Conservation (phyloP, 768 basidiomycete genomes). For the Xerocomellus intermedius region DNA sequence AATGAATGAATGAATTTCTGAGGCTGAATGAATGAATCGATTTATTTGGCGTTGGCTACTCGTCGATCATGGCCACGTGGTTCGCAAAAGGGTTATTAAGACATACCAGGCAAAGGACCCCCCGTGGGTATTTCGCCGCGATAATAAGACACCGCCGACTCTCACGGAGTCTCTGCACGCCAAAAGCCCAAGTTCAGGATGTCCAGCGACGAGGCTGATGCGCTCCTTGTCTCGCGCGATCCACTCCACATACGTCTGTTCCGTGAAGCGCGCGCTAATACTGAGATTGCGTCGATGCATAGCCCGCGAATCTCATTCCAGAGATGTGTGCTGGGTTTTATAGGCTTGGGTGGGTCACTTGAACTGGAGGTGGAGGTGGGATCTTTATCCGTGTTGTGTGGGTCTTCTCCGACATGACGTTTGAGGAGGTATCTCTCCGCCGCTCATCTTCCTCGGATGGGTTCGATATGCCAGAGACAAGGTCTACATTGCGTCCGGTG, state of each 20-base stretch:
- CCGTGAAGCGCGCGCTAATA: background rate
- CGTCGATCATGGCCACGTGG: too few species aligned
- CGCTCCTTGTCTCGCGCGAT: conserved; percentile 57
- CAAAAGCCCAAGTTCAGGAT: conserved; percentile 1
- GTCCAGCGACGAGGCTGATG: conserved; percentile 37
- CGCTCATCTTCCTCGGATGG: background rate
- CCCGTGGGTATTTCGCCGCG: too few species aligned
- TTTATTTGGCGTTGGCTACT: too few species aligned
- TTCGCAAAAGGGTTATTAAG: too few species aligned
- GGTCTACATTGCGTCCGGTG: conserved; percentile 85
- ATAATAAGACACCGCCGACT: too few species aligned
- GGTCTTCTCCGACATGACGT: conserved; percentile 16
- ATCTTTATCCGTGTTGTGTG: conserved; percentile 73
- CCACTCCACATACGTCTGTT: conserved; percentile 53
- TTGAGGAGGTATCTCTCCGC: background rate
- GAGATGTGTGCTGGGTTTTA: conserved; percentile 85
- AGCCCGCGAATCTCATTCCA: conserved; percentile 92
- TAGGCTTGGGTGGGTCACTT: conserved; percentile 88
- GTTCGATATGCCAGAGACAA: conserved; percentile 48
- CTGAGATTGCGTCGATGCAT: conserved; percentile 2
- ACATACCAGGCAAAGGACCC: too few species aligned
- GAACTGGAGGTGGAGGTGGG: conserved; percentile 82
- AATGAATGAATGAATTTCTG: too few species aligned
- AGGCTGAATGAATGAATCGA: too few species aligned
- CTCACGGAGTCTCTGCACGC: too few species aligned